Conservation (phyloP, 225 moss, liverwort and hornwort species). For the Asterella californica region DNA sequence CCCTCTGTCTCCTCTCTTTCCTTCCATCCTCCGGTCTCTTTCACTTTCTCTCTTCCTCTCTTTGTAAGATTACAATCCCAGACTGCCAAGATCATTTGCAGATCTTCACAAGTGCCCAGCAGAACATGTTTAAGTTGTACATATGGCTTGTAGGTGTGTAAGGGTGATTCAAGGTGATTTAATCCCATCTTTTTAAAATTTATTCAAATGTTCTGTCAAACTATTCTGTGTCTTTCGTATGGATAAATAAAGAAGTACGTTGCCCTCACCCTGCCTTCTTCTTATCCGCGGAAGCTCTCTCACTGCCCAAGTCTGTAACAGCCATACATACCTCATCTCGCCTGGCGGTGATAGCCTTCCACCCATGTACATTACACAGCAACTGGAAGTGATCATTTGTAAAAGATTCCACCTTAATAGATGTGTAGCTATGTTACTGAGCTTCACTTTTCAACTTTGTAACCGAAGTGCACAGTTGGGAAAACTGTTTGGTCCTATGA, state of each 20-base stretch:
- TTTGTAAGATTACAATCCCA: constrained; percentile 34
- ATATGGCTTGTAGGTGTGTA: constrained; percentile 32
- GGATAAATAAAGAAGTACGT: constrained; percentile 35
- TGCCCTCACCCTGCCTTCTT: constrained; percentile 10
- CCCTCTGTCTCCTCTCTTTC: constrained; percentile 2
- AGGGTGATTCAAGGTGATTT: constrained; percentile 30
- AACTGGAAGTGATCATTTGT: constrained; percentile 19
- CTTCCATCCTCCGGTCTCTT: neutral
- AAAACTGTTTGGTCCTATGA: neutral
- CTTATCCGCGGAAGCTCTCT: constrained; percentile 8
- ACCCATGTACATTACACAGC: constrained; percentile 21
- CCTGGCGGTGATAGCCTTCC: constrained; percentile 10
- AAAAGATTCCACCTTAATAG: constrained; percentile 27
- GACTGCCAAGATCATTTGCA: constrained; percentile 22
- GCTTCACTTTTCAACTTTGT: constrained; percentile 16
- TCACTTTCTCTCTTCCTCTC: constrained; percentile 8
- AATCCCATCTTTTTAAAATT: constrained; percentile 19
- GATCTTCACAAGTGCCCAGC: constrained; percentile 16
- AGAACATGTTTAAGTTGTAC: constrained; percentile 29
- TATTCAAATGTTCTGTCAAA: constrained; percentile 23
- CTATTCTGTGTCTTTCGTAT: constrained; percentile 23
- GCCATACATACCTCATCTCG: constrained; percentile 11
- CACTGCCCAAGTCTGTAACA: constrained; percentile 10
- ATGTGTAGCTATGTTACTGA: constrained; percentile 13
- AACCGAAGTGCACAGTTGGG: neutral